These are phyloP conservation scores for Diaporthe amygdali DNA, from an alignment of 2,329 filamentous ascomycete species.

Conservation along the genomic window DNA sequence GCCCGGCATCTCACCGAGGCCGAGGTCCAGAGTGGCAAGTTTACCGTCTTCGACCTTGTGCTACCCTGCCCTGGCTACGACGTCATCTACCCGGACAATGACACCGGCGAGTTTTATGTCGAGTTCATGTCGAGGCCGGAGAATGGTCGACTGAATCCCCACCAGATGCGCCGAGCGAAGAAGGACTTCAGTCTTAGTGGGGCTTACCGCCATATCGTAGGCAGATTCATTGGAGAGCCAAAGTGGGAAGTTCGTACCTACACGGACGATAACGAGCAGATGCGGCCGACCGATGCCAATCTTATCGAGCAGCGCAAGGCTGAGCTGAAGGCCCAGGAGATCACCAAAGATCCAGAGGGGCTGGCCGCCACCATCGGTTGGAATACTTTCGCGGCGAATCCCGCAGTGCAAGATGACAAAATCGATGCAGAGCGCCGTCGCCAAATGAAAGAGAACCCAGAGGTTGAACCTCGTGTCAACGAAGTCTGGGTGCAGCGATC, in stretches of 20 bases:
- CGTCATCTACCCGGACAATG: constrained; percentile 83
- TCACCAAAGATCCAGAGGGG: constrained; percentile 30
- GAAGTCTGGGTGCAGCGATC: constrained; percentile 48
- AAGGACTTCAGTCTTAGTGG: constrained; percentile 89
- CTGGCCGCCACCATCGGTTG: constrained; percentile 15
- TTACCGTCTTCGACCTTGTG: constrained; percentile 85
- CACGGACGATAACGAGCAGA: constrained; percentile 74
- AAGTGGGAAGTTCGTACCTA: constrained; percentile 76
- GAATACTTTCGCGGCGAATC: not conserved
- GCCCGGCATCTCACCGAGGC: constrained; percentile 76
- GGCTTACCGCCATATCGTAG: constrained; percentile 84
- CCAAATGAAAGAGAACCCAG: constrained; percentile 7
- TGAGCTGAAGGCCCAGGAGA: constrained; percentile 30
- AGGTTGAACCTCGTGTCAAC: constrained; percentile 35
- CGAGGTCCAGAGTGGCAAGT: constrained; percentile 79
- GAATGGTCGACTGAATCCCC: constrained; percentile 81
- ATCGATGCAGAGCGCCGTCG: constrained; percentile 6
- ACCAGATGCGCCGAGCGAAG: constrained; percentile 84
- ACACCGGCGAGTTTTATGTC: constrained; percentile 82
- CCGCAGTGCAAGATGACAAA: not conserved
- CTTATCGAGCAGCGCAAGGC: constrained; percentile 54
- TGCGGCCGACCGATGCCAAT: constrained; percentile 88
- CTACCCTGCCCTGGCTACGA: constrained; percentile 93
- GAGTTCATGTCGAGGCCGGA: constrained; percentile 82
- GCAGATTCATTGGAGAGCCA: constrained; percentile 69